Conservation (phyloP, 176 grass and related monocot genomes). For the Stipa capillata region DNA sequence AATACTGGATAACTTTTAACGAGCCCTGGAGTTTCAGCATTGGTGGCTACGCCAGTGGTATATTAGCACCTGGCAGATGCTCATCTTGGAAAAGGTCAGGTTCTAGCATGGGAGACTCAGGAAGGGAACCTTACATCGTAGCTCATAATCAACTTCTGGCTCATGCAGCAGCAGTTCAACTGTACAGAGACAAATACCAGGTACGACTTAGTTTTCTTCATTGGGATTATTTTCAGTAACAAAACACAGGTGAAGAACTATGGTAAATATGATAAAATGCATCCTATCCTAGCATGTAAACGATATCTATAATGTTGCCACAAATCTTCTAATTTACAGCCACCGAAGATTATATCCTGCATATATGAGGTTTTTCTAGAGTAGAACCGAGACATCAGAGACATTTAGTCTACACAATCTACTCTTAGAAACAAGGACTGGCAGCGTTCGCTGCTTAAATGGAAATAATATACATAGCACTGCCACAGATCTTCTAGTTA, state of each 20-base stretch:
- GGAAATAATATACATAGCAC: neutral
- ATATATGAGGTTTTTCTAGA: neutral
- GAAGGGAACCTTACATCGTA: slow-evolving; percentile 67
- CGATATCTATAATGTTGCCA: neutral
- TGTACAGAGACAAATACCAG: slow-evolving; percentile 67
- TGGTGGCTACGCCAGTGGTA: slow-evolving; percentile 45
- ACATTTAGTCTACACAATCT: slow-evolving; percentile 8
- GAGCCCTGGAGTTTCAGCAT: slow-evolving; percentile 79
- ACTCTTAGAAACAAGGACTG: neutral
- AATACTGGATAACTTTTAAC: slow-evolving; percentile 87
- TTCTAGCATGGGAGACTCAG: slow-evolving; percentile 61
- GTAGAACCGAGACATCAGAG: neutral
- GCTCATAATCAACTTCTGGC: slow-evolving; percentile 68
- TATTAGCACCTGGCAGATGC: slow-evolving; percentile 69
- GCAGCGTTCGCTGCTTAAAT: neutral
- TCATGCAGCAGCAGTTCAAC: slow-evolving; percentile 54
- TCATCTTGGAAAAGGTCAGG: slow-evolving; percentile 17
- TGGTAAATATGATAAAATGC: neutral
- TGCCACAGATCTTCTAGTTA: neutral
- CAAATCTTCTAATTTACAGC: neutral
- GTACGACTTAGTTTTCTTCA: slow-evolving; percentile 12
- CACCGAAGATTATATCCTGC: neutral
- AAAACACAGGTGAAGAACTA: neutral
- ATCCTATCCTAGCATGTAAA: neutral
- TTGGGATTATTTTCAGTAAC: neutral